Percentiles rank a stretch among this genome's conserved stretches.
These are phyloP conservation scores for Rhododendron vialii DNA, from an alignment of 148 eudicot species.

Conservation along the genomic window DNA sequence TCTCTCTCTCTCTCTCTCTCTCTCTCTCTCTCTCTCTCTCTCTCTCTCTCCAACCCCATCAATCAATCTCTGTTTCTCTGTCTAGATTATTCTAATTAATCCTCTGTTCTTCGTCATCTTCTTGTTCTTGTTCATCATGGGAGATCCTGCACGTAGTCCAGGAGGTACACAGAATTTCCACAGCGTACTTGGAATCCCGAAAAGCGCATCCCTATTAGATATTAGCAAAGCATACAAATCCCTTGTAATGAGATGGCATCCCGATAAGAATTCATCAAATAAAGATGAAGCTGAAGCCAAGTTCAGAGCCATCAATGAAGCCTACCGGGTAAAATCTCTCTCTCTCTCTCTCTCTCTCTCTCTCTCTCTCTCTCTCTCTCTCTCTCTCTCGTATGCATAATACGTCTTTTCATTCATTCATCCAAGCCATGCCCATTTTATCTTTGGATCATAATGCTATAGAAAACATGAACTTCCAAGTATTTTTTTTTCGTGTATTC, in stretches of 20 bases:
- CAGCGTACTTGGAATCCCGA: constrained; percentile 30
- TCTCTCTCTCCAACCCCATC: background rate
- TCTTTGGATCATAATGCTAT: background rate
- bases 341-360: too few relatives aligned
- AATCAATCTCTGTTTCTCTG: background rate
- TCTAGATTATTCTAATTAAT: background rate
- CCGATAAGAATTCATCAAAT: constrained; percentile 39
- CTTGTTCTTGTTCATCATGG: constrained; percentile 23
- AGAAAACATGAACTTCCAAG: background rate
- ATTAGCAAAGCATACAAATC: constrained; percentile 70
- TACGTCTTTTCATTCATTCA: too few relatives aligned
- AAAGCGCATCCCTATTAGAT: constrained; percentile 54
- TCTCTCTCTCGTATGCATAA: too few relatives aligned
- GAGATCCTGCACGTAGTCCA: constrained; percentile 22
- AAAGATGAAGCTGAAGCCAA: constrained; percentile 40
- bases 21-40: constrained; percentile 3
- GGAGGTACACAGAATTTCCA: constrained; percentile 18
- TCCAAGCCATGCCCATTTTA: background rate
- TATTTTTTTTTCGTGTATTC: background rate
- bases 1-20: constrained; percentile 1
- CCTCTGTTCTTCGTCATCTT: background rate
- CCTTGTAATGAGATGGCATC: constrained; percentile 67
- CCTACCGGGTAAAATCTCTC: constrained; percentile 36
- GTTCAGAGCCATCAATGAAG: constrained; percentile 35
- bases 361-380: too few relatives aligned